Base-by-base conservation (phyloP, 805 yeast genomes). In the Komagataella pseudopastoris region DNA sequence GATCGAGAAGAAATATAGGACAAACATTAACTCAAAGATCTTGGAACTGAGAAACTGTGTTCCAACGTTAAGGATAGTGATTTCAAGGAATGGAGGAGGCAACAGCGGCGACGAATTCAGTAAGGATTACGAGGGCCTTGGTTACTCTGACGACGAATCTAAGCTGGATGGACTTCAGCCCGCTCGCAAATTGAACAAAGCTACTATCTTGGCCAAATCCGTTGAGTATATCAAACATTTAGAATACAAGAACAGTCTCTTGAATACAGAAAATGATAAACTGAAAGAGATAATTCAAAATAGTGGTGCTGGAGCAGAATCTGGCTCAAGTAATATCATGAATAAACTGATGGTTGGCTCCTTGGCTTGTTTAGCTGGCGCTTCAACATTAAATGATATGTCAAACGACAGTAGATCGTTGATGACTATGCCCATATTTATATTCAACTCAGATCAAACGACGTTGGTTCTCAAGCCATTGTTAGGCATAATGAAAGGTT, bases 141-240 rank as follows among this genome's bases (percentile, higher is more conserved):
- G 82, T 48, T 72, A 72, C 55, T 65, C 78, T 53, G 85, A 80
- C 56, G 84, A 72, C 46, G 72, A 66, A 47, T 57, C 61, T 49
- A 76, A 80, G 55, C 67, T 85, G 58, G 91, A 85, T 62, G 91
- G 91, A 2, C 70, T 85, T 53, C 76, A 78, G 49, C 90, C 91
- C 0, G 91, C 95, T 3, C 74, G 78, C 55, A 85, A 85, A 58
- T 69, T 85, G 55, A 85, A 85, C 64, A 85, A 85, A 61, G 93
- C 91, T 2, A 80, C 86, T 14, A 84, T 85, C 49, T 68, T 85
- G 54, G 71, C 85, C 23, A 85, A 85, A 59, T 87, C 91, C 1
- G 80, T 85, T 3, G 93, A 85, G 62, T 85, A 85, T 60, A 85
- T 85, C 56, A 78, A 76, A 56, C 90, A 85, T 63, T 70, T 85